Conservation (phyloP, 345 rosid genomes). For the Litchi chinensis region DNA sequence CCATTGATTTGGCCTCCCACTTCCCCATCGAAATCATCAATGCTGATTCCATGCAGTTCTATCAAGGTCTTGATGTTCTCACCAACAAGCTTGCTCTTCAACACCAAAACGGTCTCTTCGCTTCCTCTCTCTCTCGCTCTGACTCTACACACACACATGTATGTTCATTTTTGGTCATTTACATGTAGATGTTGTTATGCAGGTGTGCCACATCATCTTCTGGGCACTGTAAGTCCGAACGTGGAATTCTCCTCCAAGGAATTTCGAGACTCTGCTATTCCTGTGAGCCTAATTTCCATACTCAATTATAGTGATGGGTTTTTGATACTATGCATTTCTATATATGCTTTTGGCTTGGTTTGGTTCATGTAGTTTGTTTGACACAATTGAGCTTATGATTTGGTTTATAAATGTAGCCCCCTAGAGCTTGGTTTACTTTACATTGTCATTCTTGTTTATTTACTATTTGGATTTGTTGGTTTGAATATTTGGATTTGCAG, state of each 20-base stretch:
- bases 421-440: not conserved
- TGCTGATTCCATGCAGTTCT: constrained; percentile 98
- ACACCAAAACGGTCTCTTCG: constrained; percentile 62
- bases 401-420: not conserved
- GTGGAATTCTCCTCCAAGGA: constrained; percentile 77
- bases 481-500: constrained; percentile 46
- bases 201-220: constrained; percentile 90
- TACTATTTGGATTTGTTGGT: not conserved
- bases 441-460: not conserved
- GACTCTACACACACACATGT: not conserved
- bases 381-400: not conserved
- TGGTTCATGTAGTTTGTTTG: not conserved
- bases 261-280: constrained; percentile 66
- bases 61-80: constrained; percentile 79
- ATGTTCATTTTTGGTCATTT: constrained; percentile 7
- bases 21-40: constrained; percentile 83
- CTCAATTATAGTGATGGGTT: not conserved
- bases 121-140: not conserved
- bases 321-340: not conserved
- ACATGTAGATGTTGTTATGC: constrained; percentile 9
- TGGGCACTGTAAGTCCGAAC: constrained; percentile 69
- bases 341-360: not conserved
- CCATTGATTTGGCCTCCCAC: constrained; percentile 75
- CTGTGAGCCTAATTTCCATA: constrained; percentile 50
- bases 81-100: constrained; percentile 74